phyloP scores from a whole-genome alignment of 2,329 filamentous ascomycete genomes.

The Sarocladiaceae sp. region DNA sequence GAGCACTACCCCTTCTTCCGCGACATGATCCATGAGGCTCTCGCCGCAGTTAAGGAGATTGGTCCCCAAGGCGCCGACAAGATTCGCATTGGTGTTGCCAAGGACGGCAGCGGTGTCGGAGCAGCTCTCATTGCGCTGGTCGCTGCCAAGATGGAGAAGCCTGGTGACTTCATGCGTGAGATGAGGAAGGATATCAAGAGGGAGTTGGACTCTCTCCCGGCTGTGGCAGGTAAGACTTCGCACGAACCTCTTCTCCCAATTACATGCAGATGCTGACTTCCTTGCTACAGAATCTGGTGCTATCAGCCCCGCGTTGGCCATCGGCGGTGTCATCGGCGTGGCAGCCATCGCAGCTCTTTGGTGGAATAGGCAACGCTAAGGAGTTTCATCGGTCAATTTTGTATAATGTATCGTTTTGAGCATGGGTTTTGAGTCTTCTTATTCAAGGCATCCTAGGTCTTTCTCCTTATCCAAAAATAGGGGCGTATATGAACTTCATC shows the following conservation, averaged over 20 bases:
- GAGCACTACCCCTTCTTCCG: conserved; percentile 96
- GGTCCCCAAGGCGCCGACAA: conserved; percentile 75
- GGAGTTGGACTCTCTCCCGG: conserved; percentile 27
- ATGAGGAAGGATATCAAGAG: conserved; percentile 35
- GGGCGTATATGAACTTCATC: too few species aligned
- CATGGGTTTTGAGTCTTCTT: background rate
- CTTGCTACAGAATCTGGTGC: conserved; percentile 27
- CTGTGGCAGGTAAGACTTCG: conserved; percentile 22
- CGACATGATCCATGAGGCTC: conserved; percentile 78
- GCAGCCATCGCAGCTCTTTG: conserved; percentile 34
- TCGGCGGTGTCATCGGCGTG: conserved; percentile 31
- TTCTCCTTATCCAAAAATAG: too few species aligned
- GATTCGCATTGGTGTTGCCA: conserved; percentile 92
- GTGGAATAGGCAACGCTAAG: conserved; percentile 27
- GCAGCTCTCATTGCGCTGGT: conserved; percentile 92
- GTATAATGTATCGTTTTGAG: background rate
- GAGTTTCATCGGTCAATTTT: background rate
- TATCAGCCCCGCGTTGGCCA: conserved; percentile 26
- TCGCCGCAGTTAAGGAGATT: conserved; percentile 72
- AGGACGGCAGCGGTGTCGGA: conserved; percentile 81
- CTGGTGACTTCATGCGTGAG: conserved; percentile 37
- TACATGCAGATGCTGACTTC: too few species aligned
- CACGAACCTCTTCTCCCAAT: too few species aligned
- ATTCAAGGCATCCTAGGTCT: too few species aligned
- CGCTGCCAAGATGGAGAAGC: conserved; percentile 64